A percentile compares a stretch with the other conserved stretches of the same genome.
Evolutionary conservation across 148 eudicot species (phyloP).

Genomic region (Rhododendron simsii): DNA sequence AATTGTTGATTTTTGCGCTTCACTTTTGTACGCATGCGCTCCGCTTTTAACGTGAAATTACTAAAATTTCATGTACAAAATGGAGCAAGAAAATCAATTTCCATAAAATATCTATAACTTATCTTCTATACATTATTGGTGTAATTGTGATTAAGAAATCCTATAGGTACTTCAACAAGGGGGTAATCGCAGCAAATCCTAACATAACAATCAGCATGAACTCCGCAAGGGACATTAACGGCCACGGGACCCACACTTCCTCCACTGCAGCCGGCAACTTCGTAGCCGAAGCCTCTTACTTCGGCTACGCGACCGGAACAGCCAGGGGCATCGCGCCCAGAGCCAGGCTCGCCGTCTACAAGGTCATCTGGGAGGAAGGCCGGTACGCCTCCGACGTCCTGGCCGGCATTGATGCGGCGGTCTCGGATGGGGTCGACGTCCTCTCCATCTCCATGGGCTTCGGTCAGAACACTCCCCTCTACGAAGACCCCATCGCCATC

Average conservation of each 20-base stretch:
- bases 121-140: too few species aligned
- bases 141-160: background rate
- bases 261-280: constrained; percentile 23
- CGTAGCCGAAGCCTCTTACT: constrained; percentile 15
- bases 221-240: constrained; percentile 22
- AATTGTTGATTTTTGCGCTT: too few species aligned
- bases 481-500: background rate
- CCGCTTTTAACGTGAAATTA: too few species aligned
- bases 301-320: constrained; percentile 27
- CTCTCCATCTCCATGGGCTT: background rate
- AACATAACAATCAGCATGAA: constrained; percentile 19
- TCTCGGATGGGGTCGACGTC: constrained; percentile 19
- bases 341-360: constrained; percentile 23
- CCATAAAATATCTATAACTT: too few species aligned
- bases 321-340: constrained; percentile 29
- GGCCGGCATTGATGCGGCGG: constrained; percentile 29
- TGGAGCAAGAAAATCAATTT: too few species aligned
- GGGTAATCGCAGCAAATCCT: constrained; percentile 34
- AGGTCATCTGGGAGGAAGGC: constrained; percentile 27
- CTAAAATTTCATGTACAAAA: too few species aligned
- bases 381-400: constrained; percentile 21
- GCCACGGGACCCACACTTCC: constrained; percentile 35
- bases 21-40: too few species aligned
- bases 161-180: constrained; percentile 42
- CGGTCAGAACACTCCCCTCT: background rate